These are phyloP conservation scores for Ophiosphaerella herpotricha DNA, from an alignment of 2,329 filamentous ascomycete species.

Conservation along the genomic window DNA sequence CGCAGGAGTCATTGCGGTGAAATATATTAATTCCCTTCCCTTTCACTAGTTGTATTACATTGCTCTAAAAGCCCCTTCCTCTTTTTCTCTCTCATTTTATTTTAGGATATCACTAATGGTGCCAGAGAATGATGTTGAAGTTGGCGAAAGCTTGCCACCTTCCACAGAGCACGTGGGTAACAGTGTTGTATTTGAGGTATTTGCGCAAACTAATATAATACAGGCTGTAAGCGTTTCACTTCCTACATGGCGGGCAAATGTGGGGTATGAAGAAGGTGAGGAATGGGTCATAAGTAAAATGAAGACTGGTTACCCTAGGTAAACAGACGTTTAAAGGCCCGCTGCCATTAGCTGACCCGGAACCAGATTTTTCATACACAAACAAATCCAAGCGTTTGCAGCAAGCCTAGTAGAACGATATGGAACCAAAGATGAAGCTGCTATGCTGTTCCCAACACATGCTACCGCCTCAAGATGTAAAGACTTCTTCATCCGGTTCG, in stretches of 20 bases:
- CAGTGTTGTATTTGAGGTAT: background rate
- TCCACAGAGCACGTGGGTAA: constrained; percentile 48
- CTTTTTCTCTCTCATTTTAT: constrained; percentile 2
- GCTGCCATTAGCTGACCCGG: constrained; percentile 10
- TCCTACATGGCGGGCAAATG: constrained; percentile 87
- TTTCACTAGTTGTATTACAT: constrained; percentile 1
- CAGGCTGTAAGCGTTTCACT: constrained; percentile 96
- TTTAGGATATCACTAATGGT: constrained; percentile 31
- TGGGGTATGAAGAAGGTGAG: constrained; percentile 93
- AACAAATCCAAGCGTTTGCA: constrained; percentile 75
- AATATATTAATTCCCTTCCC: constrained; percentile 8
- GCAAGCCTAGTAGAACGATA: constrained; percentile 67
- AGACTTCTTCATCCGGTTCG: constrained; percentile 70
- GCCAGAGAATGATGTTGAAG: constrained; percentile 42
- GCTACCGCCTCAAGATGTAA: constrained; percentile 72
- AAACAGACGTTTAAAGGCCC: constrained; percentile 21
- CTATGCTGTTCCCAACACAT: constrained; percentile 81
- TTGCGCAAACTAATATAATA: constrained; percentile 18
- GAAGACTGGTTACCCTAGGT: constrained; percentile 90
- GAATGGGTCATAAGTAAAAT: constrained; percentile 83
- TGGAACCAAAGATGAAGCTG: constrained; percentile 66
- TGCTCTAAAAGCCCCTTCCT: constrained; percentile 5
- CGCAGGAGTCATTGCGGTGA: constrained; percentile 15
- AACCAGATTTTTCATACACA: constrained; percentile 86
- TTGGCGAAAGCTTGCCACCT: constrained; percentile 46